Percentiles rank a stretch among this genome's conserved stretches.
These are phyloP conservation scores for Pinus tabuliformis DNA, from an alignment of 75 land plant genomes.

Conservation along the genomic window DNA sequence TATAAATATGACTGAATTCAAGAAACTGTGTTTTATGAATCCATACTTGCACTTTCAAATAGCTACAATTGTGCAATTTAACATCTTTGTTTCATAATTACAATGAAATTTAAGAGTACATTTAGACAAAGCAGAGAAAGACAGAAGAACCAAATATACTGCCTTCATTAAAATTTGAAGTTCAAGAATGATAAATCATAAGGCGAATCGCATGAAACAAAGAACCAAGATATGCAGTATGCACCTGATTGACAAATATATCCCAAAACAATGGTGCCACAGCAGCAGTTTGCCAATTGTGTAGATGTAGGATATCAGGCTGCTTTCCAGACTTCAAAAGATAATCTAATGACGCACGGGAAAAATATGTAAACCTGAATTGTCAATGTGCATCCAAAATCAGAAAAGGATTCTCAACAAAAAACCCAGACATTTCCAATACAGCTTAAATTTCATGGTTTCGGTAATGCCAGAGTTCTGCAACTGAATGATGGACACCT, in stretches of 20 bases:
- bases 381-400: background rate
- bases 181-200: too few species aligned
- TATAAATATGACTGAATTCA: too few species aligned
- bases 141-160: too few species aligned
- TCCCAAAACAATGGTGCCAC: constrained; percentile 86
- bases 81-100: too few species aligned
- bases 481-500: background rate
- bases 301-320: constrained; percentile 75
- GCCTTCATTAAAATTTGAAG: too few species aligned
- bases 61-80: too few species aligned
- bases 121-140: too few species aligned
- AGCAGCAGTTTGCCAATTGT: constrained; percentile 75
- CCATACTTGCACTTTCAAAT: too few species aligned
- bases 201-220: too few species aligned
- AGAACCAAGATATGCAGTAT: background rate
- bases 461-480: background rate
- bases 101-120: too few species aligned
- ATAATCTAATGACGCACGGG: constrained; percentile 70
- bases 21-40: too few species aligned
- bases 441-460: background rate
- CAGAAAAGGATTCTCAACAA: background rate
- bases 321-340: constrained; percentile 66
- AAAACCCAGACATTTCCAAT: background rate
- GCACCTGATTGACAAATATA: constrained; percentile 61
- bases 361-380: constrained; percentile 71